Conservation (phyloP, 306 rosid species). For the Citrullus colocynthis region DNA sequence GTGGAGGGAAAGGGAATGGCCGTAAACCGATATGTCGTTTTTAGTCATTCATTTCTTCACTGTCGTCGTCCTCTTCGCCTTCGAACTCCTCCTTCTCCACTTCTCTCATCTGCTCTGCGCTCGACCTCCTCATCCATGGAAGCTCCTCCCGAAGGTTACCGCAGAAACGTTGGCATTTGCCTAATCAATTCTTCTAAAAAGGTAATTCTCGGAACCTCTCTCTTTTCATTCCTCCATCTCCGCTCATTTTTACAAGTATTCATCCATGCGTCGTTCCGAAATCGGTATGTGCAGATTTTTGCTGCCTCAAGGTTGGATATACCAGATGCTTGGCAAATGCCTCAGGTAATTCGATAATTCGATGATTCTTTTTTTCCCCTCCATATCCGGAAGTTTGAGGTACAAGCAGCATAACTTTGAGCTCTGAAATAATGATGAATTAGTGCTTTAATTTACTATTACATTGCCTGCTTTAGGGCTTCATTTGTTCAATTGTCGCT, state of each 20-base stretch:
- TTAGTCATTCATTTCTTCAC: not conserved
- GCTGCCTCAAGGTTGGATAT: constrained; percentile 69
- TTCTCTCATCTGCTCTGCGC: not conserved
- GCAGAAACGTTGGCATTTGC: constrained; percentile 70
- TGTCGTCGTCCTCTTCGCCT: constrained; percentile 6
- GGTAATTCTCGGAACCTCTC: constrained; percentile 14
- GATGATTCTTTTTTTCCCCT: not conserved
- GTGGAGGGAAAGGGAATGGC: not conserved
- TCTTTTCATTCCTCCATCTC: not conserved
- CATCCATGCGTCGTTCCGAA: not conserved
- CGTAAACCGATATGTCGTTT: constrained; percentile 3
- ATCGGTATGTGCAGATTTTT: constrained; percentile 23
- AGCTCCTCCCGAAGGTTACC: constrained; percentile 68
- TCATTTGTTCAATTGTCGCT: not conserved
- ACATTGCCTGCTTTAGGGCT: not conserved
- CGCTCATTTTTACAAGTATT: not conserved
- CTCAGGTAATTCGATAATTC: constrained; percentile 40
- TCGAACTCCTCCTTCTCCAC: not conserved
- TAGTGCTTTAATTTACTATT: not conserved
- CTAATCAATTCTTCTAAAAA: constrained; percentile 54
- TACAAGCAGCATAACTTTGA: not conserved
- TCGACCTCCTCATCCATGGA: constrained; percentile 51
- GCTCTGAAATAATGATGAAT: not conserved
- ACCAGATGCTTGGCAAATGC: constrained; percentile 91
- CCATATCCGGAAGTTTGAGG: not conserved